Percentiles rank a stretch among this genome's conserved stretches.
These are phyloP conservation scores for Aureobasidium sp. DNA, from an alignment of 2,329 filamentous ascomycete species.

Conservation along the genomic window DNA sequence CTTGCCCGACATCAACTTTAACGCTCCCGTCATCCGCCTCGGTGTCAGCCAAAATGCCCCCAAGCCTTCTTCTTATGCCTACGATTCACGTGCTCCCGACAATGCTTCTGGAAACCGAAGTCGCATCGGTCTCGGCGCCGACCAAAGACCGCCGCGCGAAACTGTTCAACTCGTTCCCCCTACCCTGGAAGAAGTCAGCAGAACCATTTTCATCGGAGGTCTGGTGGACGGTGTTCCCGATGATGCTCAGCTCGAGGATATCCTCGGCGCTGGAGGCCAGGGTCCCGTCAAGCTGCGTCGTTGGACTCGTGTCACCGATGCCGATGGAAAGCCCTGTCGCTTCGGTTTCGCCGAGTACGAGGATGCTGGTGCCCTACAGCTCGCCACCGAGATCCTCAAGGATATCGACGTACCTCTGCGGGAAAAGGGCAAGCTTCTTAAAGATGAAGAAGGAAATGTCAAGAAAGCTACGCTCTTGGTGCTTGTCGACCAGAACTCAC, in stretches of 20 bases:
- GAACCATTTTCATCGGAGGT: slow-evolving; percentile 83
- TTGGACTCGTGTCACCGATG: slow-evolving; percentile 74
- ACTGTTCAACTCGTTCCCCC: slow-evolving; percentile 63
- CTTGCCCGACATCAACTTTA: slow-evolving; percentile 97
- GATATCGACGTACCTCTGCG: slow-evolving; percentile 76
- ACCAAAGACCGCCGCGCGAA: slow-evolving; percentile 52
- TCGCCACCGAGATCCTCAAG: slow-evolving; percentile 75
- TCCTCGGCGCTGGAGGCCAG: slow-evolving; percentile 69
- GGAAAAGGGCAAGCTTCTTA: slow-evolving; percentile 50
- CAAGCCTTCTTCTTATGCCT: slow-evolving; percentile 28
- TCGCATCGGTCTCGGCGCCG: slow-evolving; percentile 47
- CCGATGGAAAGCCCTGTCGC: slow-evolving; percentile 72
- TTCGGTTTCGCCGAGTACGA: slow-evolving; percentile 97
- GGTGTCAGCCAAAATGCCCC: slow-evolving; percentile 64
- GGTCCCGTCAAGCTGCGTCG: slow-evolving; percentile 51
- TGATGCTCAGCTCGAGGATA: slow-evolving; percentile 70
- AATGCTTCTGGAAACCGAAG: slow-evolving; percentile 40
- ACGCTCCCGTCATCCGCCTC: slow-evolving; percentile 88
- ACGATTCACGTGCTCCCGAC: slow-evolving; percentile 27
- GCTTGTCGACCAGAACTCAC: slow-evolving; percentile 70
- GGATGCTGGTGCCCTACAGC: slow-evolving; percentile 78
- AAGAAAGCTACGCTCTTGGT: slow-evolving; percentile 34
- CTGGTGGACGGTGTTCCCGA: slow-evolving; percentile 72
- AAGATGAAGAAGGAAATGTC: slow-evolving; percentile 37
- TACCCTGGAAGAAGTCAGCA: slow-evolving; percentile 80